Evolutionary conservation across 345 rosid genomes (phyloP).

Genomic region (Euphorbia peplus): DNA sequence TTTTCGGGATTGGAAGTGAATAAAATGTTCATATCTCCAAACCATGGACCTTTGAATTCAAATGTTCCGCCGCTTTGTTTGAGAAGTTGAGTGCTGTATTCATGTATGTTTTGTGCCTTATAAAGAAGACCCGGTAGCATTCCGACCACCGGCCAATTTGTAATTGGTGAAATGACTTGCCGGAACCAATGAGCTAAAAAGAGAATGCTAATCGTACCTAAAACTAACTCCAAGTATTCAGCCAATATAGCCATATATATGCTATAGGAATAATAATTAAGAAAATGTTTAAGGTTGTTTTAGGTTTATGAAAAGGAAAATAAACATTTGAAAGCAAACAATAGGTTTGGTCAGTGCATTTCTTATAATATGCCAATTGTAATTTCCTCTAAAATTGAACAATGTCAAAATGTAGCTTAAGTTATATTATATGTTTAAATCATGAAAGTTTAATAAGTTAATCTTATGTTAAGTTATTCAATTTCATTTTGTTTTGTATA

Average conservation of each 20-base stretch:
- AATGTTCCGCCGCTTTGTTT: slow-evolving; percentile 9
- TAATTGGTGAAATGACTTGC: neutral
- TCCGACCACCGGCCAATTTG: slow-evolving; percentile 7
- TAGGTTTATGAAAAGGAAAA: neutral
- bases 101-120: slow-evolving; percentile 1
- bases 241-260: slow-evolving; percentile 1
- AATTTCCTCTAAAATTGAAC: too few species aligned
- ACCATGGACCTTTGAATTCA: slow-evolving; percentile 18
- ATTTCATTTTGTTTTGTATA: too few species aligned
- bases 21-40: slow-evolving; percentile 14
- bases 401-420: too few species aligned
- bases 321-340: neutral
- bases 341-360: neutral
- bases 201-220: neutral
- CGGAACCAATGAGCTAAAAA: neutral
- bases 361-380: too few species aligned
- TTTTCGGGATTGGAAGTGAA: slow-evolving; percentile 17
- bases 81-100: slow-evolving; percentile 9
- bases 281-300: neutral
- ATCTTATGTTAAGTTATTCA: too few species aligned
- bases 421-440: too few species aligned
- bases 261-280: neutral
- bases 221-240: neutral
- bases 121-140: slow-evolving; percentile 4
- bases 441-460: too few species aligned